Evolutionary conservation across 805 yeast genomes (phyloP), one percentile per base, ranked within the genome.

Genomic region (Metschnikowia borealis): DNA sequence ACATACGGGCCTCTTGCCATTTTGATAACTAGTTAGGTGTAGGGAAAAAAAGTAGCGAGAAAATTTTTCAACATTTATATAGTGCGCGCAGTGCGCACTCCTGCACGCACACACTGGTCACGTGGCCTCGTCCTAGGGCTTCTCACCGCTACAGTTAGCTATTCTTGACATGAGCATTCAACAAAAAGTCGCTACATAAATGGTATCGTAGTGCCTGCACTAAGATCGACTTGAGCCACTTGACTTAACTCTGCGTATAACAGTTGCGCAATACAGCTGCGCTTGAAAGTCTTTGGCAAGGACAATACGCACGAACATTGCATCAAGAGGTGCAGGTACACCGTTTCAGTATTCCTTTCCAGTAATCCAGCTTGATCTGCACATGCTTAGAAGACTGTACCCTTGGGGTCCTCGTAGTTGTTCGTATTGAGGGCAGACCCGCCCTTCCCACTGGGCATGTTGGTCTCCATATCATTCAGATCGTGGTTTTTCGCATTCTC

Each of bases 1-100:
- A 73, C 78, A 69, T 73, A 73, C 78, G 77, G 78, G 77, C 78
- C 78, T 73, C 78, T 73, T 73, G 78, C 78, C 78, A 73, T 73
- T 69, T 70, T 57, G 70, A 65, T 67, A 64, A 58, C 60, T 56
- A 49, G 54, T 51, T 53, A 21, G 7, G 38, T 44, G 52, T 44
- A 51, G 42, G 41, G 54, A 44, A 46, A 46, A 46, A 40, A 43
- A 50, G 49, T 48, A 47, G 39, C 21, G 46, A 32, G 40, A 52
- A 53, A 54, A 45, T 32, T 44, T 48, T 38, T 42, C 38, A 37
- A n/a, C n/a, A 4, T 8, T 44, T 44, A 42, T 32, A 33, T 34
- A 44, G 36, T 41, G 47, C n/a, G 43, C 39, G 42, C 41, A 10
- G 31, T 10, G 40, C 2, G 13, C 15, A 20, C 38, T 29, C 48